phyloP scores from a whole-genome alignment of 2,329 filamentous ascomycete species.

The Epichloe gansuensis region DNA sequence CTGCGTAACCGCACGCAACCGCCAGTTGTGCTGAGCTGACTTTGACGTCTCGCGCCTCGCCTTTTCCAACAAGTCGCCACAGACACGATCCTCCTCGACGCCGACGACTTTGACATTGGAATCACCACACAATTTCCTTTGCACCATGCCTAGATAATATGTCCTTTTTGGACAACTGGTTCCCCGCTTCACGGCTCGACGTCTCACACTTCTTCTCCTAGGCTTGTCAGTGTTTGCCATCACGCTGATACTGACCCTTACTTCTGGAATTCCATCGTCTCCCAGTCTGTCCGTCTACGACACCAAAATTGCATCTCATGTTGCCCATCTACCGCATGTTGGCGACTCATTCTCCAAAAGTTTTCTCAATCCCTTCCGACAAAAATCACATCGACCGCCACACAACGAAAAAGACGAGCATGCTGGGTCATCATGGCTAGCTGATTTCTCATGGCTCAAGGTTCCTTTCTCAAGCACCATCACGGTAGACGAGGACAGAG shows the following conservation, averaged over 20 bases:
- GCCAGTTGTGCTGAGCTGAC: neutral
- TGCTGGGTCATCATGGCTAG: constrained; percentile 72
- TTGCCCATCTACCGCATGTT: constrained; percentile 11
- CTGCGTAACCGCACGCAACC: neutral
- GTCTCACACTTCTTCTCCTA: constrained; percentile 38
- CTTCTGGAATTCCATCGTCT: constrained; percentile 33
- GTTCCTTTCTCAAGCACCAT: constrained; percentile 71
- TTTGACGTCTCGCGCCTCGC: neutral
- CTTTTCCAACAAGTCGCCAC: neutral
- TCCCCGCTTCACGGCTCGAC: constrained; percentile 38
- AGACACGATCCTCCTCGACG: neutral
- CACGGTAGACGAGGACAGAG: constrained; percentile 67
- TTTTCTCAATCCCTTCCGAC: constrained; percentile 53
- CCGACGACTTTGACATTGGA: neutral
- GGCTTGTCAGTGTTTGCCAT: constrained; percentile 40
- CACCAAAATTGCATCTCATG: constrained; percentile 34
- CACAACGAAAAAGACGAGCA: constrained; percentile 67
- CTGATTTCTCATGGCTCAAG: constrained; percentile 79
- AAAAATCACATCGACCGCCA: constrained; percentile 57
- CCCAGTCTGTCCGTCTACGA: constrained; percentile 37
- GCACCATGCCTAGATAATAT: constrained; percentile 18
- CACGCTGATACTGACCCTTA: constrained; percentile 39
- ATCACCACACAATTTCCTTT: neutral
- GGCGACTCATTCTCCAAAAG: constrained; percentile 31
- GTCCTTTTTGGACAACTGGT: constrained; percentile 34